Conservation (phyloP, 352 stramenopile genomes). For the Globisporangium emineosum region DNA sequence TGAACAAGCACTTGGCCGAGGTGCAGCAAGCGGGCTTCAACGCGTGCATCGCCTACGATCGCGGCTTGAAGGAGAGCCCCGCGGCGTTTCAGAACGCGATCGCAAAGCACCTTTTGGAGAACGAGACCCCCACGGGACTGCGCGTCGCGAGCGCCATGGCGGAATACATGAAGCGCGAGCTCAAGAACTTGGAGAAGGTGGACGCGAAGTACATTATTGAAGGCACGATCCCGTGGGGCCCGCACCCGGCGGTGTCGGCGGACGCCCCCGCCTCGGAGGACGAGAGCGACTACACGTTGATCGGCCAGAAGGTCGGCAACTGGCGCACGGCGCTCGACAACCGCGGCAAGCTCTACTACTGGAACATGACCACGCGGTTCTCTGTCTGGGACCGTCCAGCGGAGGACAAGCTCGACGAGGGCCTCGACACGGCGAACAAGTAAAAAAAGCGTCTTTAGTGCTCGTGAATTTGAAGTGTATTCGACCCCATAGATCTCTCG, state of each 20-base stretch:
- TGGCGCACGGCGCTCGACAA: conserved; percentile 84
- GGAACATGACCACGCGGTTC: conserved; percentile 82
- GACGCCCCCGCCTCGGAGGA: conserved; percentile 21
- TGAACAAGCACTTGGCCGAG: conserved; percentile 96
- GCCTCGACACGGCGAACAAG: conserved; percentile 23
- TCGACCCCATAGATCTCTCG: conserved; percentile 1
- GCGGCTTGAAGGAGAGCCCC: conserved; percentile 64
- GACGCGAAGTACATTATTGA: conserved; percentile 65
- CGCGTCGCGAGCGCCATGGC: conserved; percentile 56
- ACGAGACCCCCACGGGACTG: conserved; percentile 55
- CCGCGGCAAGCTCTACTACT: conserved; percentile 86
- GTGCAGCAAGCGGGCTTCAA: conserved; percentile 96
- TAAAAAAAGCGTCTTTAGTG: background rate
- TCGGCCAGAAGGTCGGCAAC: conserved; percentile 81
- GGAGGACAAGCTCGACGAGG: conserved; percentile 53
- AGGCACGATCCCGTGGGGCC: conserved; percentile 74
- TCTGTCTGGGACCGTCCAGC: conserved; percentile 77
- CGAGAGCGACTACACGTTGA: conserved; percentile 66
- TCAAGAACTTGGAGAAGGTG: conserved; percentile 80
- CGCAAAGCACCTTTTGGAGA: conserved; percentile 72
- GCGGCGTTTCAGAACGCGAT: conserved; percentile 55
- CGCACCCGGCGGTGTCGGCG: conserved; percentile 21
- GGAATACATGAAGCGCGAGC: conserved; percentile 75
- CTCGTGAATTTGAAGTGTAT: conserved; percentile 15
- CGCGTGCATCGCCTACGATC: conserved; percentile 93